Evolutionary conservation across 805 yeast genomes (phyloP), one percentile per base, ranked within the genome.

Genomic region (Wickerhamiella domercqiae): DNA sequence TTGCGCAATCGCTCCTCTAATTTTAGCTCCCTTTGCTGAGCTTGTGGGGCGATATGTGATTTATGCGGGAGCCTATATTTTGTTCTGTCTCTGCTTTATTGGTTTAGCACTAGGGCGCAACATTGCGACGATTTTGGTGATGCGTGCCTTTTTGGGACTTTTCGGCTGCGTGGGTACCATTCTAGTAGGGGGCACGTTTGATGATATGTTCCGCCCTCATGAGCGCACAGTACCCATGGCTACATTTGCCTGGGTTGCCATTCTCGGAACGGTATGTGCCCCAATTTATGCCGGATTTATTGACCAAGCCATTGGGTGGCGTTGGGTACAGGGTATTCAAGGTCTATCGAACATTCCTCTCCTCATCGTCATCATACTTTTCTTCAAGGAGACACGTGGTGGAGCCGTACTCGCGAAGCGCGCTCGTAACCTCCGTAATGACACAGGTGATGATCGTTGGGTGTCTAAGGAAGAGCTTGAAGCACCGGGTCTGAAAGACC

Each of bases 131-230:
- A 59, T 80, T 40, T 55, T 77, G 40, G 69, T 77, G 33, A 70
- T 75, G 36, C 68, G 90, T 44, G 71, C 77, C 45, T 56, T 76
- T 42, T 71, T 75, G 9, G 90, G 90, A 1, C 64, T 78, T 32
- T 75, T 75, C 47, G 84, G 84, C 3, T 74, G 82, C 36, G 76
- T 80, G 2, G 78, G 83, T 29, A 60, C 80, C 46, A 71, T 77
- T 43, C 76, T 78, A 22, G 82, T 83, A 7, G 84, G 86, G 25
- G 93, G 90, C 16, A 67, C 79, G 1, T 61, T 80, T 32, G 73
- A 82, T 7, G 93, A 80, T 54, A 63, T 79, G 39, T 80, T 73
- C 62, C 61, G 61, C 15, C 72, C 73, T 40, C 56, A 63, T 38
- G 67, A 72, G 30, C 70, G 83, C 38, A 80, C 81, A 22, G 57